These are phyloP conservation scores for Sutorius australiensis DNA, from an alignment of 768 basidiomycete genomes.

Conservation along the genomic window DNA sequence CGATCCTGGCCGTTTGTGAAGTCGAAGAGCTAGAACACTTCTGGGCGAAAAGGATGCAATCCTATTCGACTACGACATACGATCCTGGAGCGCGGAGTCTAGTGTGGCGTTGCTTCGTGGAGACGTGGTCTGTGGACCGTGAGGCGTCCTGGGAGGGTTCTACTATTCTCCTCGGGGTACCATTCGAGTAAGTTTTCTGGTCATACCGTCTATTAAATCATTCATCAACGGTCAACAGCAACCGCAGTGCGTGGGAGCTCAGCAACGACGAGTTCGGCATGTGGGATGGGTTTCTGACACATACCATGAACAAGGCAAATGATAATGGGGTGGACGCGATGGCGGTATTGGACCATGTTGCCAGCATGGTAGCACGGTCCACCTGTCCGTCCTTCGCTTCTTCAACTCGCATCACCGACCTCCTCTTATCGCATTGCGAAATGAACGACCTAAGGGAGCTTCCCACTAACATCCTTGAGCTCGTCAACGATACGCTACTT, in stretches of 20 bases:
- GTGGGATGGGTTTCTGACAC: constrained; percentile 59
- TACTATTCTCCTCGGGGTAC: constrained; percentile 49
- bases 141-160: constrained; percentile 53
- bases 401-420: constrained; percentile 56
- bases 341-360: constrained; percentile 54
- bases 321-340: constrained; percentile 56
- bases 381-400: constrained; percentile 39
- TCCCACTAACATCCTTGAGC: constrained; percentile 52
- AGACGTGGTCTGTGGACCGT: constrained; percentile 49
- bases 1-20: constrained; percentile 48
- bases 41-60: constrained; percentile 37
- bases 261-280: constrained; percentile 47
- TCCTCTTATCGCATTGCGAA: constrained; percentile 54
- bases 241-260: constrained; percentile 48
- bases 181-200: constrained; percentile 53
- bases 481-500: constrained; percentile 56
- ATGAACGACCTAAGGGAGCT: constrained; percentile 48
- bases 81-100: constrained; percentile 40
- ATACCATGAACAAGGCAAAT: constrained; percentile 50
- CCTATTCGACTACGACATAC: constrained; percentile 29
- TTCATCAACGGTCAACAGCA: constrained; percentile 26
- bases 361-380: constrained; percentile 41
- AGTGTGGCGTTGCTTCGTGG: constrained; percentile 57
- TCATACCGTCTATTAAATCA: background rate
- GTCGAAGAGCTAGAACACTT: constrained; percentile 47